Evolutionary conservation across 306 rosid species (phyloP), one percentile per base, ranked within the genome.

Genomic region (Cucurbita ficifolia): DNA sequence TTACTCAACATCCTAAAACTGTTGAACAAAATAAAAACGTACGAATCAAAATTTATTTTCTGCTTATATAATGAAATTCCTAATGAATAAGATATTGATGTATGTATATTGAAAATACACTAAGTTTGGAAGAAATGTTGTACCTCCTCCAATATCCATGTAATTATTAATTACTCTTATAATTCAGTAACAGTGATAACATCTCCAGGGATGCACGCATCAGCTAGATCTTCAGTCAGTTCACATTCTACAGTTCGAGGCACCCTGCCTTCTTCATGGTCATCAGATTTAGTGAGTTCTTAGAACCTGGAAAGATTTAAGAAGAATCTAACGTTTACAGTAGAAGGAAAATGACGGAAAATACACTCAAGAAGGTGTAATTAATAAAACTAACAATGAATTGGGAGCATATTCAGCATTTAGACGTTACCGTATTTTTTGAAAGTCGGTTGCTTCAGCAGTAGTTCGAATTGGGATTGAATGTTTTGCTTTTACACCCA

Each of bases 91-190:
- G 39, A 45, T 48, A 18, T 49, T 29, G 74, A 69, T 14, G 16
- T 49, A 16, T 69, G 42, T 69, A 14, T 18, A 70, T 55, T 29
- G 50, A 75, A 62, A 78, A 39, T 13, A 48, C 50, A 74, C 75
- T 76, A 21, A 46, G 58, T 29, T 33, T 42, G 72, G 43, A 78
- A 40, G 59, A 51, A 56, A 75, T 70, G 59, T 70, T 51, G 72
- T 82, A 94, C 98, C 96, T 85, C 98, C 98, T 76, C 96, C 97
- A 80, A 90, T 86, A 83, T 94, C 98, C 96, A 94, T 89, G 89
- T 89, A 90, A 84, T 81, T 85, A 78, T 89, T 94, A 78, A 90
- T 90, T 79, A 92, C 97, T 83, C 87, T 87, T 72, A 90, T 85
- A 56, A 91, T 87, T 81, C 98, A 49, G 92, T 85, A 74, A 89